A percentile compares a stretch with the other conserved stretches of the same genome.
Evolutionary conservation across 192 early-diverging fungal genomes (phyloP).

Genomic region (Backusella tuberculispora): DNA sequence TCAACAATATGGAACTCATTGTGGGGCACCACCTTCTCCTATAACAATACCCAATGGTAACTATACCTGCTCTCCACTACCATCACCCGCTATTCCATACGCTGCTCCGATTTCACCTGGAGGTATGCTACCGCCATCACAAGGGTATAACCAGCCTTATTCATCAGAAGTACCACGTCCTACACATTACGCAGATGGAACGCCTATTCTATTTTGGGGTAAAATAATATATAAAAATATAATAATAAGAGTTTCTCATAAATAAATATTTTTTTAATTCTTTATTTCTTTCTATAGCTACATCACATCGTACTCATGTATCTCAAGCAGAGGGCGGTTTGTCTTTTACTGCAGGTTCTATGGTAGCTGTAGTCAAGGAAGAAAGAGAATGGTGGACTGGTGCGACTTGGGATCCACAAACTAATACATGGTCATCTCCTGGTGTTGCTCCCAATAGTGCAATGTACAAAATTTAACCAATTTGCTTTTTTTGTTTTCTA

Average conservation of each 20-base stretch:
- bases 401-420: not conserved
- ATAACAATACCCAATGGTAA: not conserved
- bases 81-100: not conserved
- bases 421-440: not conserved
- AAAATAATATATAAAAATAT: not conserved
- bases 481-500: not conserved
- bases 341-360: not conserved
- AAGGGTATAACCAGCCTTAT: not conserved
- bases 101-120: not conserved
- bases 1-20: not conserved
- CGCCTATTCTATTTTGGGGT: conserved; percentile 18
- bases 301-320: not conserved
- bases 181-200: not conserved
- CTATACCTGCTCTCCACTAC: not conserved
- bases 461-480: not conserved
- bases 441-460: not conserved
- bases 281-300: not conserved
- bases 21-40: conserved; percentile 5
- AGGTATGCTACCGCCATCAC: not conserved
- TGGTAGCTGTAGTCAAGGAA: not conserved
- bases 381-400: not conserved
- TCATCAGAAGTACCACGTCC: not conserved
- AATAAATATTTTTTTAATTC: not conserved
- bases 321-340: not conserved
- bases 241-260: not conserved